phyloP scores from a whole-genome alignment of 257 asterid species.

The Solanum bulbocastanum region DNA sequence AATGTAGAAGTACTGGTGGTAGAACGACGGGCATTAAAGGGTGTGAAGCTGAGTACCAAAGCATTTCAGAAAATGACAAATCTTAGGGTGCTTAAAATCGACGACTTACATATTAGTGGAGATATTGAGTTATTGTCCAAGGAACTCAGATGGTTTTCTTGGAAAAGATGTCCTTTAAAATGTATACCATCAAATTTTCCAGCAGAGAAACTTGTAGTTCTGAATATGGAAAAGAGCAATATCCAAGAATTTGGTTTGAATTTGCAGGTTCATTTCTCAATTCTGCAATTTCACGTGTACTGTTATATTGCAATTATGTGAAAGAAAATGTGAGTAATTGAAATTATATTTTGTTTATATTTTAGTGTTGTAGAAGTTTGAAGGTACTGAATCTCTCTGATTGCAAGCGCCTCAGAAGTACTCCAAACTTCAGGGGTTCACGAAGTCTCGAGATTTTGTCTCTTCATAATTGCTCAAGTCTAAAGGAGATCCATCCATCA shows the following conservation, averaged over 20 bases:
- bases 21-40: not conserved
- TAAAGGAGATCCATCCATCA: not conserved
- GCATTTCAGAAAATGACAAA: not conserved
- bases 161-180: not conserved
- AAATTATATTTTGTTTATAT: not conserved
- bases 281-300: not conserved
- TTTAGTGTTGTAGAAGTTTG: not conserved
- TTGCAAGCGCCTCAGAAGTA: not conserved
- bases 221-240: not conserved
- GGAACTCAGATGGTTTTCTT: not conserved
- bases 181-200: not conserved
- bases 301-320: not conserved
- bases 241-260: not conserved
- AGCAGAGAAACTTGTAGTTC: not conserved
- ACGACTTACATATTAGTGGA: not conserved
- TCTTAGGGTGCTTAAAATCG: not conserved
- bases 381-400: not conserved
- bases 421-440: not conserved
- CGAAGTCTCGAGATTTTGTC: not conserved
- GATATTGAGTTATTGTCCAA: not conserved
- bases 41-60: not conserved
- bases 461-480: not conserved
- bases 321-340: not conserved
- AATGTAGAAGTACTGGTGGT: not conserved
- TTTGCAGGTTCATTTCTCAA: not conserved